phyloP scores from a whole-genome alignment of 1,139 yeast genomes.

The Lodderomyces oxycetoniae region DNA sequence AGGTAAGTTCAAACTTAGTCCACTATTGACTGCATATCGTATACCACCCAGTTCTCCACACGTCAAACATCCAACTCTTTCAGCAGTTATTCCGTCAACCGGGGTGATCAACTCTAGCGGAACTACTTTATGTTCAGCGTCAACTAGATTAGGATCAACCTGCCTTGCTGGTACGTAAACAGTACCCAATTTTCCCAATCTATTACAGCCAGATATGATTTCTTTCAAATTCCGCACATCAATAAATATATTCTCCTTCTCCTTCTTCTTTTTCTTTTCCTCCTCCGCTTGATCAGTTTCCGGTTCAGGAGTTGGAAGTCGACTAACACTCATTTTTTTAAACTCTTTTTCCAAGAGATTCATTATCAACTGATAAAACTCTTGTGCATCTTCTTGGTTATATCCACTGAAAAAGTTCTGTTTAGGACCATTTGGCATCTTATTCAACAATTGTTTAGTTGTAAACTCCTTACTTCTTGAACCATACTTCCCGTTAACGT shows the following conservation, averaged over 20 bases:
- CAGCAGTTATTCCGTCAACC: slow-evolving; percentile 82
- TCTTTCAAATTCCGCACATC: slow-evolving; percentile 17
- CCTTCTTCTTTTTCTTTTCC: neutral
- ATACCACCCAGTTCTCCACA: slow-evolving; percentile 96
- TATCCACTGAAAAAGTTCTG: slow-evolving; percentile 74
- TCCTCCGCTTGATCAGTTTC: slow-evolving; percentile 16
- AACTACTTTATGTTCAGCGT: slow-evolving; percentile 35
- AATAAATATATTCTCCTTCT: slow-evolving; percentile 18
- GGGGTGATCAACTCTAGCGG: slow-evolving; percentile 71
- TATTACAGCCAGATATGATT: slow-evolving; percentile 43
- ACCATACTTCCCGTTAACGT: slow-evolving; percentile 56
- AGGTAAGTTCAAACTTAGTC: slow-evolving; percentile 69
- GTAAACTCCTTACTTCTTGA: slow-evolving; percentile 55
- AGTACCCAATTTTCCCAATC: slow-evolving; percentile 53
- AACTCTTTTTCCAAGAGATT: slow-evolving; percentile 67
- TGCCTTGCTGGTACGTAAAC: slow-evolving; percentile 70
- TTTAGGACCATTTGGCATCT: slow-evolving; percentile 76
- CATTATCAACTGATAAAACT: slow-evolving; percentile 79
- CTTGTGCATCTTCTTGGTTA: slow-evolving; percentile 94
- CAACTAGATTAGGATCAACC: slow-evolving; percentile 59
- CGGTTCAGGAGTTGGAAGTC: slow-evolving; percentile 21
- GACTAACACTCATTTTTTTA: slow-evolving; percentile 20
- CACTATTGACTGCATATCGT: slow-evolving; percentile 74
- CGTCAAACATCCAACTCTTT: slow-evolving; percentile 78
- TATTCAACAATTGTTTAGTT: slow-evolving; percentile 58